phyloP scores from a whole-genome alignment of 2,329 filamentous ascomycete species.

The Ascochyta viciae-villosae region DNA sequence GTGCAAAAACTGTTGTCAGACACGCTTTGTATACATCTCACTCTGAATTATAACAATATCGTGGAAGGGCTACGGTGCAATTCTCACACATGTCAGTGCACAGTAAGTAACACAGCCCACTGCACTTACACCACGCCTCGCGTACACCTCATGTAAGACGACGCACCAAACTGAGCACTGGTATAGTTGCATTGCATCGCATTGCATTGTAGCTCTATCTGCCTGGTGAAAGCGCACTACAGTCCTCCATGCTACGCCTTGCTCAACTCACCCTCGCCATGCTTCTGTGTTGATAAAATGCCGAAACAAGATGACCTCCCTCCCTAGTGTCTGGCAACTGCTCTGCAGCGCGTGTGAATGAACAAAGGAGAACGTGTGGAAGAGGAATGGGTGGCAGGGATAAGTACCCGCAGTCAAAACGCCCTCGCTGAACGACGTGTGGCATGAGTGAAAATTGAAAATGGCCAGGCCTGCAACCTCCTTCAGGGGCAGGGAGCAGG shows the following conservation, averaged over 20 bases:
- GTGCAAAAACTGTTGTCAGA: too few species aligned
- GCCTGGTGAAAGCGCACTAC: not conserved
- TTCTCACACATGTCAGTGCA: too few species aligned
- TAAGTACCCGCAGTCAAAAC: not conserved
- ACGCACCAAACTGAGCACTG: too few species aligned
- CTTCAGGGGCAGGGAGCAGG: slow-evolving; percentile 1
- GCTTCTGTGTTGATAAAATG: not conserved
- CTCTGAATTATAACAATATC: too few species aligned
- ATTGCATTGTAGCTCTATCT: not conserved
- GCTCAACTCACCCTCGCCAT: not conserved
- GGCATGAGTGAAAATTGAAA: not conserved
- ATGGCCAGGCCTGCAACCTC: not conserved
- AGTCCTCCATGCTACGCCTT: not conserved
- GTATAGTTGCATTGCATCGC: too few species aligned
- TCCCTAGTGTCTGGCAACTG: slow-evolving; percentile 1
- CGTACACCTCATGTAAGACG: too few species aligned
- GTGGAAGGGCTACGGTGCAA: too few species aligned
- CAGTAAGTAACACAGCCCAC: too few species aligned
- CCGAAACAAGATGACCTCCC: not conserved
- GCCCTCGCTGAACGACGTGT: slow-evolving; percentile 4
- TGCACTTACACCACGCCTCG: too few species aligned
- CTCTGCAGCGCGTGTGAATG: slow-evolving; percentile 9
- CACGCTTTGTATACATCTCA: too few species aligned
- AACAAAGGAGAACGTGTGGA: slow-evolving; percentile 4
- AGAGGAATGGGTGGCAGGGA: too few species aligned